phyloP scores from a whole-genome alignment of 192 early-diverging fungal genomes.

The Dispira simplex region DNA sequence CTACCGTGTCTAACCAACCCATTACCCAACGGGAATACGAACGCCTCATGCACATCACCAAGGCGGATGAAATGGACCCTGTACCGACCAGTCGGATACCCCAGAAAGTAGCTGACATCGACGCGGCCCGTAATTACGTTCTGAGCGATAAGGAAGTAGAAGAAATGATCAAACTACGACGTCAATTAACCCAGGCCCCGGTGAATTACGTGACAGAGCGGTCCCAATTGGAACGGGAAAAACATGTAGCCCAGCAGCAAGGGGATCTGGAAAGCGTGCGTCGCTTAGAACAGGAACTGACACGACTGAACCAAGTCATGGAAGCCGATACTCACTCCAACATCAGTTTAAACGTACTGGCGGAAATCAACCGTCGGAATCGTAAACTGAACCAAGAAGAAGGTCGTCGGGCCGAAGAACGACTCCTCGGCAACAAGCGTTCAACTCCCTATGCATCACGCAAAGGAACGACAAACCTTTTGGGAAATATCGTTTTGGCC shows the following conservation, averaged over 20 bases:
- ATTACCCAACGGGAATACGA: slow-evolving; percentile 45
- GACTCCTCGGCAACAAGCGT: neutral
- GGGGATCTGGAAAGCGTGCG: slow-evolving; percentile 29
- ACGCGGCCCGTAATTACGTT: slow-evolving; percentile 38
- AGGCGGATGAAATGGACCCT: slow-evolving; percentile 27
- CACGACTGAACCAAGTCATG: slow-evolving; percentile 18
- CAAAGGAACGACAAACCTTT: neutral
- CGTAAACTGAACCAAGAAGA: slow-evolving; percentile 28
- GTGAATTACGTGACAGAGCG: slow-evolving; percentile 27
- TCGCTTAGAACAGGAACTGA: slow-evolving; percentile 22
- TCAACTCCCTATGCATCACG: neutral
- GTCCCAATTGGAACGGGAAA: slow-evolving; percentile 28
- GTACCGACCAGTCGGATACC: slow-evolving; percentile 31
- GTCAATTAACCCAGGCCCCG: slow-evolving; percentile 20
- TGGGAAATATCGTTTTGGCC: neutral
- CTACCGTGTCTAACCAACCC: slow-evolving; percentile 55
- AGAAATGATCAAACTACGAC: slow-evolving; percentile 41
- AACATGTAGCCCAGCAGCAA: slow-evolving; percentile 29
- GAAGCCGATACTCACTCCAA: slow-evolving; percentile 15
- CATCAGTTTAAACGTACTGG: slow-evolving; percentile 30
- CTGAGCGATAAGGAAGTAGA: slow-evolving; percentile 44
- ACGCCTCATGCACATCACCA: slow-evolving; percentile 33
- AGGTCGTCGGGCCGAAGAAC: slow-evolving; percentile 24
- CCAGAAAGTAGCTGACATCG: slow-evolving; percentile 36
- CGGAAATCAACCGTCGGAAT: slow-evolving; percentile 37